Base-by-base conservation (phyloP, 805 yeast species). In the Scheffersomyces spartinae region DNA sequence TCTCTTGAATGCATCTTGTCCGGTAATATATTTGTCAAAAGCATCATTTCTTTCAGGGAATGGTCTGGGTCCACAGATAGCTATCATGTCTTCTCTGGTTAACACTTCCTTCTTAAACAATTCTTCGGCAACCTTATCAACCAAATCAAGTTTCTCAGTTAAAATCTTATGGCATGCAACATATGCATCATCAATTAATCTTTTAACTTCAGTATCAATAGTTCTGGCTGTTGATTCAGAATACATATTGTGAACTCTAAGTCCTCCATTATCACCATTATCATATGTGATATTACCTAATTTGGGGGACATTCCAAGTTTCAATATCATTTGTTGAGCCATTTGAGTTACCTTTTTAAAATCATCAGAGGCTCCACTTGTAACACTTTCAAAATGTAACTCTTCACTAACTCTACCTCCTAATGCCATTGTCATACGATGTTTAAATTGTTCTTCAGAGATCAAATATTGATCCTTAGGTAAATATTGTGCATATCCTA, bases 391-490 rank as follows among this genome's bases (percentile, higher is more conserved):
- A 49, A 85, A 86, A 50, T 85, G 88, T 20, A 86, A 47, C 52
- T 86, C 95, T 54, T 86, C 96, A 31, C 86, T 73, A 3, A 83
- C 94, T 42, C 95, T 65, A 7, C 96, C 96, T 32, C 95, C 96
- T 17, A 86, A 56, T 0, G 95, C 76, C 88, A 86, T 86, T n/a
- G 80, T 74, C 85, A 86, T 85, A 36, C 93, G 64, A 51, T 86
- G 88, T 38, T 54, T 52, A 41, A 80, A 71, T 47, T 86, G 91
- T 42, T 77, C 76, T 24, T 75, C 73, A 16, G 84, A 70, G 29
- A 81, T 66, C 40, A 85, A 64, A 37, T 80, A 82, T 41, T 78
- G 79, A 50, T 86, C 96, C 15, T 85, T 82, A 10, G 96, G 96
- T 34, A 86, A 62, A 45, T 85, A 82, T 52, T 86, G 95, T 3